A percentile compares a stretch with the other conserved stretches of the same genome.
These are phyloP conservation scores for Cryptococcus deneoformans DNA, from an alignment of 1,284 basidiomycete genomes.

Conservation along the genomic window DNA sequence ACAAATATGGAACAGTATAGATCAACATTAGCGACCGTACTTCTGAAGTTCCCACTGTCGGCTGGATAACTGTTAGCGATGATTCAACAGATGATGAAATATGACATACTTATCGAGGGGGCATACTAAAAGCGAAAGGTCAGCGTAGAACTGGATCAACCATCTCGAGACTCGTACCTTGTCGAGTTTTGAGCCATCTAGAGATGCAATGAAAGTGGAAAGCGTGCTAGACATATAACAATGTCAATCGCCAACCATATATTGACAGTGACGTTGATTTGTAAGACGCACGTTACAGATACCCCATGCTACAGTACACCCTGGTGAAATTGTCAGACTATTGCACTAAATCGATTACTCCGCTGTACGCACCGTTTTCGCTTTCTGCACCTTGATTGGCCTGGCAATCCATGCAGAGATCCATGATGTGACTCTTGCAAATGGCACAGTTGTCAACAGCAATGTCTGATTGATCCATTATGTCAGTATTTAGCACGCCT, in stretches of 20 bases:
- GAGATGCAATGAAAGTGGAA: constrained; percentile 99
- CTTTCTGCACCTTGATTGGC: constrained; percentile 97
- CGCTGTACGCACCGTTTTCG: constrained; percentile 54
- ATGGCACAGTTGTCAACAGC: constrained; percentile 96
- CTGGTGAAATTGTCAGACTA: constrained; percentile 39
- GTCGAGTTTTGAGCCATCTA: constrained; percentile 98
- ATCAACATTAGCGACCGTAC: constrained; percentile 43
- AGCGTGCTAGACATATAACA: constrained; percentile 69
- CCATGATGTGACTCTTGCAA: constrained; percentile 98
- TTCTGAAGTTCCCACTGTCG: constrained; percentile 51
- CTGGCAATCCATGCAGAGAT: constrained; percentile 97
- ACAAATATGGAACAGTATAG: background rate
- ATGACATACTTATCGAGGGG: constrained; percentile 78
- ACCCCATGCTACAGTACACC: constrained; percentile 99
- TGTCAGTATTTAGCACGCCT: background rate
- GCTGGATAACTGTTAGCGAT: constrained; percentile 21
- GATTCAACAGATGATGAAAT: constrained; percentile 42
- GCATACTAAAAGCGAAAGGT: constrained; percentile 61
- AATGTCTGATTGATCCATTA: constrained; percentile 60
- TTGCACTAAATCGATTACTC: background rate
- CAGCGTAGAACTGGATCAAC: constrained; percentile 5
- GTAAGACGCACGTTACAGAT: constrained; percentile 82
- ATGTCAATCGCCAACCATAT: background rate
- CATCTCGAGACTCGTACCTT: constrained; percentile 49
- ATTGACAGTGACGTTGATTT: background rate